phyloP scores from a whole-genome alignment of 805 yeast genomes.

The Wickerhamomyces hampshirensis region DNA sequence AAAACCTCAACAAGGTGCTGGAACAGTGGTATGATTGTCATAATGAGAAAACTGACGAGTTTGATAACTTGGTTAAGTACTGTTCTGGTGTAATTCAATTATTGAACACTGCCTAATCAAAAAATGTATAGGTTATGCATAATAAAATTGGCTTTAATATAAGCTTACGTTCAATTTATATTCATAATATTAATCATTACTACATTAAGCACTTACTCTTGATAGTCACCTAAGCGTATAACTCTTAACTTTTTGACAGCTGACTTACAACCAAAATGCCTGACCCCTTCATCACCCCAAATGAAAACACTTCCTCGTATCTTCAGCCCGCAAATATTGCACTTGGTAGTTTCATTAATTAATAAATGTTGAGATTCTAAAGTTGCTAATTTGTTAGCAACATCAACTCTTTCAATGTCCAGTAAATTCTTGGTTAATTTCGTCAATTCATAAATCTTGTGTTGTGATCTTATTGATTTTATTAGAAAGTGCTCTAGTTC shows the following conservation, averaged over 20 bases:
- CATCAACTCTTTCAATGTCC: conserved; percentile 9
- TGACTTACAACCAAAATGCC: conserved; percentile 22
- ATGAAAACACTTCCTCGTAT: conserved; percentile 14
- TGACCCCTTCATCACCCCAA: conserved; percentile 7
- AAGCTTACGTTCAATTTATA: too few relatives aligned
- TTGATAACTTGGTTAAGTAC: conserved; percentile 70
- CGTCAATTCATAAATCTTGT: conserved; percentile 3
- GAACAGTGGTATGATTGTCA: conserved; percentile 44
- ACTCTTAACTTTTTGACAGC: conserved; percentile 8
- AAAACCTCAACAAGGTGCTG: conserved; percentile 41
- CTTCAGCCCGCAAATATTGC: conserved; percentile 11
- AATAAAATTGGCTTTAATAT: too few relatives aligned
- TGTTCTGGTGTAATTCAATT: conserved; percentile 76
- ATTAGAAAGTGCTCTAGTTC: conserved; percentile 18
- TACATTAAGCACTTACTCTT: conserved; percentile 4
- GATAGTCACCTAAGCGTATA: conserved; percentile 12
- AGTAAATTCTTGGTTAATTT: conserved; percentile 5
- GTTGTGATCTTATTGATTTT: conserved; percentile 14
- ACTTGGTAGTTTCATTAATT: conserved; percentile 6
- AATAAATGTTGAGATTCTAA: conserved; percentile 6
- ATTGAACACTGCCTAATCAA: conserved; percentile 30
- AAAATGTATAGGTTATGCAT: too few relatives aligned
- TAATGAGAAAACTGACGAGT: conserved; percentile 34
- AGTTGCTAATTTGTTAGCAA: conserved; percentile 3
- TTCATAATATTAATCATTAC: conserved; percentile 1